These are phyloP conservation scores for Zasmidium angulare DNA, from an alignment of 2,329 filamentous ascomycete species.

Conservation along the genomic window DNA sequence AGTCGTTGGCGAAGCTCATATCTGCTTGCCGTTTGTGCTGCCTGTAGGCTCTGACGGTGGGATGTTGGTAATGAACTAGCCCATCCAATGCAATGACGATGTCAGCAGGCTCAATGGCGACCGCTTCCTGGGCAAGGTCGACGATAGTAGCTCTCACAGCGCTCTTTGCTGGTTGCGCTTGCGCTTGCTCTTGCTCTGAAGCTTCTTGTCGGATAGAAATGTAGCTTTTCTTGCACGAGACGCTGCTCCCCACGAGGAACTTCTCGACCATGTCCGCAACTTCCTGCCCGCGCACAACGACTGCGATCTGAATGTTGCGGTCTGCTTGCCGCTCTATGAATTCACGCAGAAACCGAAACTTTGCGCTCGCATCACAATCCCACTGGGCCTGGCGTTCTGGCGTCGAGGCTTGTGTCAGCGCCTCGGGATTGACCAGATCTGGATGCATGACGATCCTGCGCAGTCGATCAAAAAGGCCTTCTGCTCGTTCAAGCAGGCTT, in stretches of 20 bases:
- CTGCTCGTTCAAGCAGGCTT: conserved; percentile 20
- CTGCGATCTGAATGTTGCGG: conserved; percentile 28
- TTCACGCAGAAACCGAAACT: conserved; percentile 38
- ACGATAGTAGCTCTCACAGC: conserved; percentile 37
- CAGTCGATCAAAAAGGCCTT: conserved; percentile 29
- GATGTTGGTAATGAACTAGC: conserved; percentile 16
- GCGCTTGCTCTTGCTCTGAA: neutral
- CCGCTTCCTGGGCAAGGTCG: conserved; percentile 26
- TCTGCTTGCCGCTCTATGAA: conserved; percentile 30
- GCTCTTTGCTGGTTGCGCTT: conserved; percentile 5
- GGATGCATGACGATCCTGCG: conserved; percentile 32
- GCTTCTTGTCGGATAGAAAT: neutral
- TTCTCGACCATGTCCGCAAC: conserved; percentile 34
- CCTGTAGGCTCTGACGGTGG: conserved; percentile 13
- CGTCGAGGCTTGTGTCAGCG: conserved; percentile 29
- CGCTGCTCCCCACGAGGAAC: conserved; percentile 31
- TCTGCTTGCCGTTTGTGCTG: neutral
- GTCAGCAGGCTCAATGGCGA: conserved; percentile 32
- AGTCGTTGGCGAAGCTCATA: conserved; percentile 9
- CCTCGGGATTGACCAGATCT: conserved; percentile 36
- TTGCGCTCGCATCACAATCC: conserved; percentile 36
- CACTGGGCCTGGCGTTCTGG: conserved; percentile 33
- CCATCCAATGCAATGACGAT: conserved; percentile 45
- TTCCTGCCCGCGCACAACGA: conserved; percentile 31
- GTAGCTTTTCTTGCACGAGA: conserved; percentile 12